These are phyloP conservation scores for Echites panduratus DNA, from an alignment of 257 asterid species.

Conservation along the genomic window DNA sequence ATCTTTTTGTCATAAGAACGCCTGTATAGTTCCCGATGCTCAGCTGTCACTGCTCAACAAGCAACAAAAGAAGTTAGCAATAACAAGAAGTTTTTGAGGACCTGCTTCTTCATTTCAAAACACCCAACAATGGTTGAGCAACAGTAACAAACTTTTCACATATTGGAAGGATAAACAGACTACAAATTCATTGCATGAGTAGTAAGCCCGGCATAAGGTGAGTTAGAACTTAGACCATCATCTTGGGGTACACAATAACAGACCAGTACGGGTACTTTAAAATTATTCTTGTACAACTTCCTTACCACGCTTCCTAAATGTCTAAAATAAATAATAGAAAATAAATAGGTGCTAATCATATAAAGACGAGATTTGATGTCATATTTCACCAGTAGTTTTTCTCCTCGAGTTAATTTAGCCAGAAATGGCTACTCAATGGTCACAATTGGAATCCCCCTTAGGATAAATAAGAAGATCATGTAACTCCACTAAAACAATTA, in stretches of 20 bases:
- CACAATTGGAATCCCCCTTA: not conserved
- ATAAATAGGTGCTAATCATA: not conserved
- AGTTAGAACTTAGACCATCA: not conserved
- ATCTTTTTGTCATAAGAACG: constrained; percentile 61
- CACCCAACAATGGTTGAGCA: not conserved
- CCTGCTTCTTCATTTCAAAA: not conserved
- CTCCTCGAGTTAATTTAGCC: not conserved
- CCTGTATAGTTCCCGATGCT: constrained; percentile 53
- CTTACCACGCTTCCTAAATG: not conserved
- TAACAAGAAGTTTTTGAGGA: not conserved
- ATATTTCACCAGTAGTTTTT: not conserved
- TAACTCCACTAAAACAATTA: not conserved
- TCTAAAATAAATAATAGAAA: not conserved
- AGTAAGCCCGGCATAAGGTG: not conserved
- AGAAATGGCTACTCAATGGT: not conserved
- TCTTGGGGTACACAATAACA: not conserved
- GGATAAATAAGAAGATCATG: not conserved
- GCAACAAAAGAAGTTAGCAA: constrained; percentile 20
- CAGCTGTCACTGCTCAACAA: constrained; percentile 42
- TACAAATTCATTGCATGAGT: not conserved
- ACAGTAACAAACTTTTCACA: not conserved
- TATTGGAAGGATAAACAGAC: not conserved
- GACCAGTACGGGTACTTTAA: not conserved
- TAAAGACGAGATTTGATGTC: not conserved
- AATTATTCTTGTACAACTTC: not conserved